Evolutionary conservation across 192 early-diverging fungal genomes (phyloP), one percentile per base, ranked within the genome.

Genomic region (Backusella australiensis): DNA sequence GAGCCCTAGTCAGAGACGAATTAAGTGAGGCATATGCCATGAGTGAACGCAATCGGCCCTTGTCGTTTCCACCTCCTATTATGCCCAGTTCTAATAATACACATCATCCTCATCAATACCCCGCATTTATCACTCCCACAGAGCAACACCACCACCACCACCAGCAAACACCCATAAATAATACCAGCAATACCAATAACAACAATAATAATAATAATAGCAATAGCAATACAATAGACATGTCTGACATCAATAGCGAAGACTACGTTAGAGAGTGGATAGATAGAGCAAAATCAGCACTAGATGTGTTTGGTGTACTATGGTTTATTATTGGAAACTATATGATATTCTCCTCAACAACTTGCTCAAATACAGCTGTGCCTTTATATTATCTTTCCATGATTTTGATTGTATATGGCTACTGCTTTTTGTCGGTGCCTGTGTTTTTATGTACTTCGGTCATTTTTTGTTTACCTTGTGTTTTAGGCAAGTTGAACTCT

Each of bases 311-410:
- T 77, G 85, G 85, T 23, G 81, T 86, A 19, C 75, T 90, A 29
- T 84, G 90, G 85, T 94, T 92, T 77, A 80, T 94, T 53, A 76
- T 88, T 77, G 92, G 90, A 74, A 94, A 94, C 77, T 91, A 89
- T 76, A 87, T 90, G 69, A 74, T 92, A 26, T 93, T 94, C 72
- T 85, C 86, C 11, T 85, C 84, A 34, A 74, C 77, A 2, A 80
- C 66, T 7, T 91, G 88, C 75, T 77, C 78, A 36, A 9, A 74
- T 0, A 85, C 81, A 29, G 90, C 92, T 39, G 89, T 90, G 0
- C 81, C 85, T 49, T 73, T 94, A n/a, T 93, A 91, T 56, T 89
- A 90, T 41, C 75, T 86, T 1, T 84, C 91, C 5, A 78, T 94
- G 17, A 81, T 86, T 44, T 89, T 90, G 79, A 86, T 94, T 75